phyloP scores from a whole-genome alignment of 352 stramenopile species.

The Pythium volutum region DNA sequence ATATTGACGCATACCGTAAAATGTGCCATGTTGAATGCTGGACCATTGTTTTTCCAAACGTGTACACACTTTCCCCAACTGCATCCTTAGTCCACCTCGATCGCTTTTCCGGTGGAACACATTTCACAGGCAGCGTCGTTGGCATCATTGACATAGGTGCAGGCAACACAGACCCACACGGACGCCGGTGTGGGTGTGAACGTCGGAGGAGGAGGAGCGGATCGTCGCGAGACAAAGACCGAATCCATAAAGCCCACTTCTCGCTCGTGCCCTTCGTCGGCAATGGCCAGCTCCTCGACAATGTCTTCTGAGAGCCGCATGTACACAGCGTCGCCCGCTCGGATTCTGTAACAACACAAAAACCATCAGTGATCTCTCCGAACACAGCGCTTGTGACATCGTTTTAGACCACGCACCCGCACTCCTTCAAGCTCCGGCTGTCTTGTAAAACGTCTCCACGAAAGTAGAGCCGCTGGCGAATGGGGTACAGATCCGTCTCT shows the following conservation, averaged over 20 bases:
- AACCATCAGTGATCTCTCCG: not conserved
- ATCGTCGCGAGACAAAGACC: constrained; percentile 43
- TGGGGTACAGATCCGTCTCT: constrained; percentile 62
- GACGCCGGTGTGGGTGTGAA: not conserved
- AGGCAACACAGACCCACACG: constrained; percentile 72
- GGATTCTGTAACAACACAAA: constrained; percentile 42
- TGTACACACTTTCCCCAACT: not conserved
- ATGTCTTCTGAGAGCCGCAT: constrained; percentile 65
- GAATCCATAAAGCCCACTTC: constrained; percentile 76
- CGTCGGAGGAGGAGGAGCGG: not conserved
- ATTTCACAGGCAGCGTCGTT: constrained; percentile 59
- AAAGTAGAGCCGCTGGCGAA: constrained; percentile 72
- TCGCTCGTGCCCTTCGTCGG: constrained; percentile 46
- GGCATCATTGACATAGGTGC: constrained; percentile 79
- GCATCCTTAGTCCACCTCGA: constrained; percentile 33
- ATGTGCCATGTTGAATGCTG: not conserved
- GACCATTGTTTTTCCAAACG: not conserved
- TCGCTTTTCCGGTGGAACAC: constrained; percentile 43
- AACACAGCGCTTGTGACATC: constrained; percentile 1
- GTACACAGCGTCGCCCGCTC: constrained; percentile 70
- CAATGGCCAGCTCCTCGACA: constrained; percentile 51
- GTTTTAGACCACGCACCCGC: constrained; percentile 35
- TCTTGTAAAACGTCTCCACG: constrained; percentile 57
- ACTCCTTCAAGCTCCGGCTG: constrained; percentile 52
- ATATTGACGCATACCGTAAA: not conserved